Evolutionary conservation across 768 basidiomycete species (phyloP).

Genomic region (Harrya chromipes): DNA sequence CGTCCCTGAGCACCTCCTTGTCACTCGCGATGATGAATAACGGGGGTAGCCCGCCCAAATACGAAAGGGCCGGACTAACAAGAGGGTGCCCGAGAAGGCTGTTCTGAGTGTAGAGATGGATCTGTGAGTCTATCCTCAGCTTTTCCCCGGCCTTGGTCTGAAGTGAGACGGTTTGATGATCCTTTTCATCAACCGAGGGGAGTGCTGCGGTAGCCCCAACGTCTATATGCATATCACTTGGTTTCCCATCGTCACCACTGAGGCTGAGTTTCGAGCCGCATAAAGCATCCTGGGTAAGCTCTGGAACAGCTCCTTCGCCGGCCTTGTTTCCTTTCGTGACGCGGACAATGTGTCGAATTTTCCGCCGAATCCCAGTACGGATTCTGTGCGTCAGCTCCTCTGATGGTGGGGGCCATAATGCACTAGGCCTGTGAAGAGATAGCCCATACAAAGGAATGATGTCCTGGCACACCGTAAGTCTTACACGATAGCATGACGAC

Average conservation of each 20-base stretch:
- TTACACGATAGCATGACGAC: neutral
- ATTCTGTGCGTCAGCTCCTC: conserved; percentile 58
- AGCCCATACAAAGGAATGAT: conserved; percentile 75
- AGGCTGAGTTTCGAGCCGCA: conserved; percentile 8
- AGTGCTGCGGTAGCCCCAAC: conserved; percentile 48
- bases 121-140: conserved; percentile 58
- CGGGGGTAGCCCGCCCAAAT: conserved; percentile 90
- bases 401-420: conserved; percentile 73
- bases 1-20: conserved; percentile 89
- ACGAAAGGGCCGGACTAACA: conserved; percentile 75
- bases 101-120: conserved; percentile 88
- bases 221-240: conserved; percentile 38
- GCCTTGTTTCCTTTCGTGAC: conserved; percentile 22
- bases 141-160: conserved; percentile 47
- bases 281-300: conserved; percentile 5
- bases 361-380: conserved; percentile 55
- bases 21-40: conserved; percentile 82
- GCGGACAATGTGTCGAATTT: conserved; percentile 55
- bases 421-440: conserved; percentile 74
- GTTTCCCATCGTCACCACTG: conserved; percentile 3
- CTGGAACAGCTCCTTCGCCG: neutral
- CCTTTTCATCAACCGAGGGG: conserved; percentile 35
- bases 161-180: conserved; percentile 45
- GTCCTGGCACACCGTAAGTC: conserved; percentile 47
- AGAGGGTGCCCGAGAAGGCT: conserved; percentile 74